These are phyloP conservation scores for Solanum chiquidenum DNA, from an alignment of 257 asterid genomes.

Conservation along the genomic window DNA sequence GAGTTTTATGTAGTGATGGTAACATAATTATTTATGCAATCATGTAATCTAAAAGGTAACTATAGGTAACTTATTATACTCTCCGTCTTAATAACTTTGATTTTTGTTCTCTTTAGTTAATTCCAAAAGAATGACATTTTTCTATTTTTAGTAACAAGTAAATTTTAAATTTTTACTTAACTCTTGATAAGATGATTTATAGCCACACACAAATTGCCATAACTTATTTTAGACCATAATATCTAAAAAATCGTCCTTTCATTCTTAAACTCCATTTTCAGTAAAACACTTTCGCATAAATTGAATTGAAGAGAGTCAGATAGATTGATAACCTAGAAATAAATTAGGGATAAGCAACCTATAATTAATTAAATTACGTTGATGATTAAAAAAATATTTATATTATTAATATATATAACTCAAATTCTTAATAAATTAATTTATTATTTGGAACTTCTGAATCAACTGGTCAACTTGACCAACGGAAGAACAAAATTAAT, in stretches of 20 bases:
- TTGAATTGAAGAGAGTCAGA: not conserved
- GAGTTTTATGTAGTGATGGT: not conserved
- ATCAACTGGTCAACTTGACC: not conserved
- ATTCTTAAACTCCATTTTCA: not conserved
- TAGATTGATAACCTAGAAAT: not conserved
- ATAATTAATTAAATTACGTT: not conserved
- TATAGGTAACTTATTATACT: not conserved
- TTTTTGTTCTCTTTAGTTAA: no score
- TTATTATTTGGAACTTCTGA: not conserved
- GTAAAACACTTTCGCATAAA: no score
- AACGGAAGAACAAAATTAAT: not conserved
- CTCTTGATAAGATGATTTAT: no score
- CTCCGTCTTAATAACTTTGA: accelerated
- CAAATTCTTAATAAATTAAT: no score
- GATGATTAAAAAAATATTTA: not conserved
- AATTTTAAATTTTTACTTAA: no score
- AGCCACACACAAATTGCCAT: no score
- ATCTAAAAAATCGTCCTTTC: no score
- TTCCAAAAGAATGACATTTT: no score
- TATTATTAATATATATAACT: not conserved
- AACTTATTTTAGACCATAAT: no score
- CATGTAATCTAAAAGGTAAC: not conserved
- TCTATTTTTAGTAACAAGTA: not conserved
- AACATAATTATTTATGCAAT: no score
- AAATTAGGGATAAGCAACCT: not conserved